Conservation (phyloP, 306 rosid genomes). For the Lithocarpus polystachyus region DNA sequence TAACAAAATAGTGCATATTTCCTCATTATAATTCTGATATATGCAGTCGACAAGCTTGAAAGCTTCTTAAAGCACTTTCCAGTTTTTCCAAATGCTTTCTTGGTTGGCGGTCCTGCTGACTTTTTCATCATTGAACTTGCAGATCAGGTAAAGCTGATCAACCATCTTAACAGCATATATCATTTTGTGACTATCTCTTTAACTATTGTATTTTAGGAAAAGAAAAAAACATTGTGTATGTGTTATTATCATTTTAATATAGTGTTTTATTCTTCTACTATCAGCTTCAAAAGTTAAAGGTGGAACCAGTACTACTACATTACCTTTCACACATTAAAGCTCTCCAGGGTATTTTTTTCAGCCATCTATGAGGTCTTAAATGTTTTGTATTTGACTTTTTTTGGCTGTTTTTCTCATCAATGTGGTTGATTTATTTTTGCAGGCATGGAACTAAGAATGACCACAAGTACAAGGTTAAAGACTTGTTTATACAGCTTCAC, state of each 20-base stretch:
- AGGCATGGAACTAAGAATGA: conserved; percentile 95
- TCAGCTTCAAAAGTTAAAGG: conserved; percentile 94
- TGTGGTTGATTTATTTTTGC: not conserved
- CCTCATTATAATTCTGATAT: conserved; percentile 23
- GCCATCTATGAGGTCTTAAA: conserved; percentile 17
- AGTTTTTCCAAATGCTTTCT: conserved; percentile 70
- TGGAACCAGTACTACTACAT: conserved; percentile 93
- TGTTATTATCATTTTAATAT: not conserved
- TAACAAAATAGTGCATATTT: conserved; percentile 15
- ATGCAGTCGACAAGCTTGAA: conserved; percentile 71
- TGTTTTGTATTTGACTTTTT: conserved; percentile 14
- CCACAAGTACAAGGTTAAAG: conserved; percentile 85
- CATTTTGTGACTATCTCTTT: not conserved
- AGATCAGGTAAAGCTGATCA: conserved; percentile 59
- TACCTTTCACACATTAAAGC: conserved; percentile 72
- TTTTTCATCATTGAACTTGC: conserved; percentile 87
- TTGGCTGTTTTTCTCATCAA: conserved; percentile 15
- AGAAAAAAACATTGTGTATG: not conserved
- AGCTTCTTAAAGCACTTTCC: conserved; percentile 82
- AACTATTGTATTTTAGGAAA: not conserved
- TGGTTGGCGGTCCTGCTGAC: conserved; percentile 82
- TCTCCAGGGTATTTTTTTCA: conserved; percentile 61
- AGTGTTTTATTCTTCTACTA: conserved; percentile 8
- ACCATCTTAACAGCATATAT: not conserved
- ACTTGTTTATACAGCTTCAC: conserved; percentile 92